Evolutionary conservation across 176 grass and related monocot genomes (phyloP), one percentile per base, ranked within the genome.

Genomic region (Aegilops tauschii): DNA sequence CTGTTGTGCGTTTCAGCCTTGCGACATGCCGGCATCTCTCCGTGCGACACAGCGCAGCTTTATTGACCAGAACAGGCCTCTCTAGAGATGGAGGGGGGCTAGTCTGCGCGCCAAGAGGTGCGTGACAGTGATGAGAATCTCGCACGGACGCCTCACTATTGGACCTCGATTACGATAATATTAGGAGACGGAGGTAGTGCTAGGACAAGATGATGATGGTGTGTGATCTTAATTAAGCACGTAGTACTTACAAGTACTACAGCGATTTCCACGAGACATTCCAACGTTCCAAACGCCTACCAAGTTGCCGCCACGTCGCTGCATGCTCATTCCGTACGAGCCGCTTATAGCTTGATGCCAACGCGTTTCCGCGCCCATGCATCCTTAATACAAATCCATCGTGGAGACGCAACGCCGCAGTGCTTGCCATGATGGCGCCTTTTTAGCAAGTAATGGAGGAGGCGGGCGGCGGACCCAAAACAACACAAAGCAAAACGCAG

Each of bases 351-450:
- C 54, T 21, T 21, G 54, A 59, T 9, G 54, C 54, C 54, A 59
- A 58, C 6, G 6, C 6, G 52, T 20, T 56, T 3, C 52, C 52
- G 52, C 52, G 6, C 5, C n/a, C n/a, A 7, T 56, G 52, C 52
- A 20, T 56, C 52, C 52, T 0, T 56, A 56, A 56, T 20, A 16
- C 47, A 14, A n/a, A n/a, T n/a, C n/a, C n/a, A n/a, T n/a, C n/a
- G n/a, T n/a, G n/a, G n/a, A n/a, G n/a, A n/a, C n/a, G n/a, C n/a
- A n/a, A n/a, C n/a, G 40, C 40, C 40, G 40, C 1, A 11, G 52
- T 25, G 61, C 50, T 7, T 30, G 65, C 61, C 54, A 90, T 90
- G 84, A 90, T 87, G 74, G 74, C 58, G 13, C 84, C 85, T 90
- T 90, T 90, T 76, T 45, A 64, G 84, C 73, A 3, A 28, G 73